phyloP scores from a whole-genome alignment of 129 eudicot species.

The Flaveria bidentis region DNA sequence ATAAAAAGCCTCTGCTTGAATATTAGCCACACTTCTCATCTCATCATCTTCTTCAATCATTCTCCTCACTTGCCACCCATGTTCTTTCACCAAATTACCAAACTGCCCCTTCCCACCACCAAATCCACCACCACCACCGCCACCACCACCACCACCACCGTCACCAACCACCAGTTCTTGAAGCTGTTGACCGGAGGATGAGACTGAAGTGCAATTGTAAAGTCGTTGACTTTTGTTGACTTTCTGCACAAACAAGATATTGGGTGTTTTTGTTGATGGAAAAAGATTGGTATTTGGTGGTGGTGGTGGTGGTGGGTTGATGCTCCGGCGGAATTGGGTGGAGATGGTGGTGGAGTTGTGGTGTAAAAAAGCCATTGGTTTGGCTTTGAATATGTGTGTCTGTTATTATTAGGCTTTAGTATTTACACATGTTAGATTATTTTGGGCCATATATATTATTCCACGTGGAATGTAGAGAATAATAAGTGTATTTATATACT shows the following conservation, averaged over 20 bases:
- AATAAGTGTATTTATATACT: too few species aligned
- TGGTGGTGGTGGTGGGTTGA: slow-evolving; percentile 29
- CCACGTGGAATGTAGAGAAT: background rate
- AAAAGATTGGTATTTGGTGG: slow-evolving; percentile 28
- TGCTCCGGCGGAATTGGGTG: slow-evolving; percentile 30
- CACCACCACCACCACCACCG: slow-evolving; percentile 20
- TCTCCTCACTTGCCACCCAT: slow-evolving; percentile 89
- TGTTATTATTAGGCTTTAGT: background rate
- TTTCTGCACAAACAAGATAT: slow-evolving; percentile 9
- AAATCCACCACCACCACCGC: slow-evolving; percentile 20
- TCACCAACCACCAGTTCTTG: slow-evolving; percentile 26
- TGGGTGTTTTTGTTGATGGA: slow-evolving; percentile 25
- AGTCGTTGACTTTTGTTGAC: slow-evolving; percentile 39
- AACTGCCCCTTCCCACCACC: slow-evolving; percentile 35
- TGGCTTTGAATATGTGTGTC: slow-evolving; percentile 17
- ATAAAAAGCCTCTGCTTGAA: slow-evolving; percentile 95
- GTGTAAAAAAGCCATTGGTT: slow-evolving; percentile 28
- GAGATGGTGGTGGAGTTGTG: slow-evolving; percentile 31
- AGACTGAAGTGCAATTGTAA: slow-evolving; percentile 27
- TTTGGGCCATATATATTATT: background rate
- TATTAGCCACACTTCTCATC: slow-evolving; percentile 71
- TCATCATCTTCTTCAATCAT: slow-evolving; percentile 74
- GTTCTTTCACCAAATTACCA: slow-evolving; percentile 54
- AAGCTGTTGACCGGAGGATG: slow-evolving; percentile 34
- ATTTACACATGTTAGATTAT: slow-evolving; percentile 10